phyloP scores from a whole-genome alignment of 805 yeast genomes.

The Saccharomycopsis vini region DNA sequence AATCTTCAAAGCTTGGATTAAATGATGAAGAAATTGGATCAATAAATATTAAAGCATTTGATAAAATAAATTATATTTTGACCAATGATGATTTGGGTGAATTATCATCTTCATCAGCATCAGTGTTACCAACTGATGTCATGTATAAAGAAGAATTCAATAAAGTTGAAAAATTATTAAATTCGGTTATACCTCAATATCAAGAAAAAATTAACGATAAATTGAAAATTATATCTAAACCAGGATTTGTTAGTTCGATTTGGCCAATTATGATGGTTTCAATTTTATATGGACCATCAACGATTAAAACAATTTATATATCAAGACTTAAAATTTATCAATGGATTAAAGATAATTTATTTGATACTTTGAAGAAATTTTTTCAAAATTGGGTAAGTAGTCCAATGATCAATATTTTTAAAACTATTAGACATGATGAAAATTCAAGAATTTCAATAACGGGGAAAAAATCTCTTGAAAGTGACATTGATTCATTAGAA shows the following conservation, averaged over 20 bases:
- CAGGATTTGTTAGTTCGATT: conserved; percentile 39
- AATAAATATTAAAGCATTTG: too few species aligned
- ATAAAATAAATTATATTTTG: neutral
- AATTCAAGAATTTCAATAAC: conserved; percentile 63
- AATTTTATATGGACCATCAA: conserved; percentile 45
- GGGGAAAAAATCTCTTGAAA: conserved; percentile 65
- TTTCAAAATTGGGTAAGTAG: conserved; percentile 74
- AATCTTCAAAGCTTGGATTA: conserved; percentile 35
- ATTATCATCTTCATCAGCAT: too few species aligned
- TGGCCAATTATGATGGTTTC: conserved; percentile 53
- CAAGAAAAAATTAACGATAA: too few species aligned
- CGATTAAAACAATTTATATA: conserved; percentile 34
- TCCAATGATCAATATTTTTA: conserved; percentile 63
- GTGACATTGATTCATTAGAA: conserved; percentile 74
- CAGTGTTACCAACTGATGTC: too few species aligned
- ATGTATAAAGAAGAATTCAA: too few species aligned
- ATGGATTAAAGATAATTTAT: conserved; percentile 51
- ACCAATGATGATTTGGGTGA: neutral
- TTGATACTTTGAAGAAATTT: conserved; percentile 60
- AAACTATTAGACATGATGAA: conserved; percentile 80
- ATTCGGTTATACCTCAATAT: neutral
- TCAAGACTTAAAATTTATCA: conserved; percentile 43
- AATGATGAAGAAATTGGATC: neutral
- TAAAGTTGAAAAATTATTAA: too few species aligned
- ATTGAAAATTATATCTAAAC: conserved; percentile 21